phyloP scores from a whole-genome alignment of 495 filamentous ascomycete species.

The Cudoniella acicularis region DNA sequence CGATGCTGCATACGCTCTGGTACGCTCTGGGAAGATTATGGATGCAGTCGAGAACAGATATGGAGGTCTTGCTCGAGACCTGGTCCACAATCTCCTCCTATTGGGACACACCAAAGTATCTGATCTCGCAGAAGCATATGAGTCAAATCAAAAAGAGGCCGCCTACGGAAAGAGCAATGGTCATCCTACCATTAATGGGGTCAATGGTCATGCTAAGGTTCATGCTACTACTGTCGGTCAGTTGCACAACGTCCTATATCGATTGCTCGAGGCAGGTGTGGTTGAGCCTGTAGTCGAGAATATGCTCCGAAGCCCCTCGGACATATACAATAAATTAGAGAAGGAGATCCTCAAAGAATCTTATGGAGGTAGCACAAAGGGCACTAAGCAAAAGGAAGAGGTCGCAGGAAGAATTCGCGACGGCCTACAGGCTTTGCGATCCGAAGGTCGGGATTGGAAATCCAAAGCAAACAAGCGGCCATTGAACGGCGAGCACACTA shows the following conservation, averaged over 20 bases:
- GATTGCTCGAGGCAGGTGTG: constrained; percentile 17
- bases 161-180: constrained; percentile 21
- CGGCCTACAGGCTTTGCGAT: constrained; percentile 13
- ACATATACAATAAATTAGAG: constrained; percentile 22
- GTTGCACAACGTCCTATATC: constrained; percentile 14
- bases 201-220: constrained; percentile 21
- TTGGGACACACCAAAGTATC: constrained; percentile 72
- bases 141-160: constrained; percentile 11
- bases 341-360: constrained; percentile 4
- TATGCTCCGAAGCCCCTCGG: constrained; percentile 24
- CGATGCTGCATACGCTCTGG: constrained; percentile 69
- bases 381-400: constrained; percentile 26
- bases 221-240: constrained; percentile 15
- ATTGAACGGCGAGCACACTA: constrained; percentile 15
- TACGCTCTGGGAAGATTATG: constrained; percentile 79
- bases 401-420: constrained; percentile 11
- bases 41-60: constrained; percentile 66
- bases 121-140: constrained; percentile 55
- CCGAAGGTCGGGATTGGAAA: constrained; percentile 20
- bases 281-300: constrained; percentile 16
- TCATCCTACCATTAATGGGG: constrained; percentile 24
- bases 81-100: constrained; percentile 70
- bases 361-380: constrained; percentile 21
- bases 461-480: constrained; percentile 16
- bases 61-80: constrained; percentile 62